phyloP scores from a whole-genome alignment of 164 flowering plant species.

The Piper longum region DNA sequence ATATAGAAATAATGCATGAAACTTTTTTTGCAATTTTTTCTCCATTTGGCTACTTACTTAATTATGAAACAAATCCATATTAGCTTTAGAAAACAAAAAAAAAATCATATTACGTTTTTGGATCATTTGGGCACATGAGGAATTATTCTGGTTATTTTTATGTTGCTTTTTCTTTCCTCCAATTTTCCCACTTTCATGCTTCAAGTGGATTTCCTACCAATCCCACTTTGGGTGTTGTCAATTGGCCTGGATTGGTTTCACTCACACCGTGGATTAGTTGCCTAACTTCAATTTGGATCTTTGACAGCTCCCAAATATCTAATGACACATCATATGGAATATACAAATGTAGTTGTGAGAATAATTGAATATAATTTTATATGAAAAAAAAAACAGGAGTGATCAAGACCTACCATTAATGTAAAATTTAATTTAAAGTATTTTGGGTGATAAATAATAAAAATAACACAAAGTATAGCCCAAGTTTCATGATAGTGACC shows the following conservation, averaged over 20 bases:
- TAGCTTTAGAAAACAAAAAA: too few relatives aligned
- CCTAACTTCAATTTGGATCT: not conserved
- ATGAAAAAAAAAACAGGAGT: too few relatives aligned
- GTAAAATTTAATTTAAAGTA: too few relatives aligned
- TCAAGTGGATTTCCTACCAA: not conserved
- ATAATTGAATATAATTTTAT: too few relatives aligned
- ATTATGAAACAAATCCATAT: not conserved
- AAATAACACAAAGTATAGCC: too few relatives aligned
- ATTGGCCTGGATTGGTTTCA: not conserved
- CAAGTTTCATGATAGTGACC: too few relatives aligned
- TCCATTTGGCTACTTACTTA: not conserved
- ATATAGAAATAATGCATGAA: not conserved
- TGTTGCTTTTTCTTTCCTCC: not conserved
- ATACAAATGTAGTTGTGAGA: not conserved
- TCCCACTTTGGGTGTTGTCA: not conserved
- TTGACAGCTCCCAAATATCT: too few relatives aligned
- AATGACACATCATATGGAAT: not conserved
- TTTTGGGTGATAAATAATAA: too few relatives aligned
- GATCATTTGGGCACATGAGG: not conserved
- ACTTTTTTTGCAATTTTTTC: not conserved
- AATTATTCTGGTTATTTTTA: too few relatives aligned
- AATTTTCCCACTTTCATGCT: not conserved
- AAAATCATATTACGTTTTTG: not conserved
- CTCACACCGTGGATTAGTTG: too few relatives aligned
- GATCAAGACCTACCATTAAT: too few relatives aligned